Base-by-base conservation (phyloP, 1,284 basidiomycete species). In the Cystobasidium slooffiae region DNA sequence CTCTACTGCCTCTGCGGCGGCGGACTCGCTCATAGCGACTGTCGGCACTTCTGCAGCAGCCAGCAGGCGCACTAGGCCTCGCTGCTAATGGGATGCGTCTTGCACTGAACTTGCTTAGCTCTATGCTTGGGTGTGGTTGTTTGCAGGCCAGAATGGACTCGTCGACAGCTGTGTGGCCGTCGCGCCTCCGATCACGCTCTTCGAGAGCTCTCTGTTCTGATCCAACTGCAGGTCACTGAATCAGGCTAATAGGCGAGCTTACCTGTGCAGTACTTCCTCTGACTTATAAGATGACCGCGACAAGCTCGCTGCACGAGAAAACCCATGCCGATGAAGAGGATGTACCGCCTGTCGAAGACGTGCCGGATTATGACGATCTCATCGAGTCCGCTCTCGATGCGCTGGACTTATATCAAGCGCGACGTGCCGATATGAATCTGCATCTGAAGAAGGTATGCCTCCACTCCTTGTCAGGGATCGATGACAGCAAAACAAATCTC, bases 321-420 rank as follows among this genome's bases (percentile, higher is more conserved):
- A 16, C 37, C 31, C 12, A 24, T 39, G 5, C n/a, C 56, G 56
- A 59, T 59, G 64, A 31, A 24, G 49, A 52, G 18, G 39, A 66
- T 16, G 37, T 24, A 12, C 41, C n/a, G 16, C 47, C 47, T 63
- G 18, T 10, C 39, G 67, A 59, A 31, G 43, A 49, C 39, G 55
- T 53, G 49, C 64, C 64, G 24, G 64, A 66, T 47, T 64, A 73
- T 62, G 78, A 79, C 68, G 39, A 47, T 41, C 68, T 76, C 53
- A 70, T 79, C 49, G 69, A 68, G 16, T 75, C 77, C 8, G 76
- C 78, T 65, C 74, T 79, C 44, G 59, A 53, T 31, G 39, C 68
- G 1, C 49, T 79, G 37, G 74, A 75, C 37, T 22, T 44, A 5
- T 79, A 78, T 61, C 75, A 78, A 55, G n/a, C 31, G 0, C 44